Base-by-base conservation (phyloP, 176 grass and related monocot species). In the Areca catechu region DNA sequence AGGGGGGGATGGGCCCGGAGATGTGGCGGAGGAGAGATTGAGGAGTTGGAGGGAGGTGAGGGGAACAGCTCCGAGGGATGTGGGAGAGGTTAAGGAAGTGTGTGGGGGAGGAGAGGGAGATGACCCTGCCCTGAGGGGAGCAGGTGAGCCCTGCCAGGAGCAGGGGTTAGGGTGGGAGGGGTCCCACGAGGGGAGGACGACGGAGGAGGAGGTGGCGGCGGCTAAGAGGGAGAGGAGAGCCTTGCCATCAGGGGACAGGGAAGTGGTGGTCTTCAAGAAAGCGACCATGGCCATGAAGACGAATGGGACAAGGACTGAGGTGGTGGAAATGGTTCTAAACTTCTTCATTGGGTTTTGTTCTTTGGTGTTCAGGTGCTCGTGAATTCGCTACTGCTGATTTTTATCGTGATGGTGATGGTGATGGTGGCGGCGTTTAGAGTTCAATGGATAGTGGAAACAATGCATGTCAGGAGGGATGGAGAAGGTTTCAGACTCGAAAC, bases 11-110 rank as follows among this genome's bases (percentile, higher is more conserved):
- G 23, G 48, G 1, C 0, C 88, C 93, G 7, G 93, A 88, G 56
- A 98, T 80, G 81, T 98, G 68, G 84, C 72, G 24, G 84, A 80
- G 65, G 93, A 98, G 72, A 98, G 87, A 53, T 98, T 98, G 54
- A 98, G 81, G n/a, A 92, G 70, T 60, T 98, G 93, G 30, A 98
- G 81, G 23, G 76, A 76, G 1, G 93, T 76, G 51, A 98, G 88
- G 14, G 76, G 17, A 84, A 72, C 56, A 92, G 87, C 34, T 63
- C 16, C 16, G 64, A 20, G 88, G 84, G 19, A 98, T 79, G 16
- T 70, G 7, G 4, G 93, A 80, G 47, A 98, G 78, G 80, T 98
- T 98, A 72, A 98, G 81, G 82, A 98, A 92, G 69, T n/a, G 87
- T 92, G 66, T 92, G 76, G 28, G 93, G 84, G 22, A 98, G 55